Conservation (phyloP, 306 rosid genomes). For the Cucurbita pepo region DNA sequence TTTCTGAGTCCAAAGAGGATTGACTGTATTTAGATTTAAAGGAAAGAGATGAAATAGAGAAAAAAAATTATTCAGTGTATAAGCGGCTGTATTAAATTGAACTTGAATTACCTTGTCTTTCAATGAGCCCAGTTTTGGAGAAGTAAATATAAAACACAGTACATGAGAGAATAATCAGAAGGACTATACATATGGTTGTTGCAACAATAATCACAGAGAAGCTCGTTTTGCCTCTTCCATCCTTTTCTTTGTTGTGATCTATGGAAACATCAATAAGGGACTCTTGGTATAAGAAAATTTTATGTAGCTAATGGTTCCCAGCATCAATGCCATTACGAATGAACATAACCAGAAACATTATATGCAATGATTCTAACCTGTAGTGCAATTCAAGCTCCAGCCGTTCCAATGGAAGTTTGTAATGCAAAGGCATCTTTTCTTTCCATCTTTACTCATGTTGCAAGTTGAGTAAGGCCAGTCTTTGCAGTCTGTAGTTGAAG, state of each 20-base stretch:
- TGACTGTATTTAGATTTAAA: background rate
- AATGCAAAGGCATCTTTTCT: slow-evolving; percentile 41
- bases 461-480: slow-evolving; percentile 62
- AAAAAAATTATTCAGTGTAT: background rate
- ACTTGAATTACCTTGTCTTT: slow-evolving; percentile 30
- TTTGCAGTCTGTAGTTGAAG: slow-evolving; percentile 38
- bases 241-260: slow-evolving; percentile 9
- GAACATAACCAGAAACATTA: background rate
- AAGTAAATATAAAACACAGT: slow-evolving; percentile 21
- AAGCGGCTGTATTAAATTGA: background rate
- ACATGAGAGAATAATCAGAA: slow-evolving; percentile 33
- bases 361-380: slow-evolving; percentile 16
- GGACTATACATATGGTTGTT: slow-evolving; percentile 13
- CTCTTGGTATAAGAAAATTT: background rate
- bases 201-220: slow-evolving; percentile 27
- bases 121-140: slow-evolving; percentile 25
- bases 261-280: background rate
- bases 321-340: background rate
- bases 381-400: slow-evolving; percentile 36
- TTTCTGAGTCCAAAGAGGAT: slow-evolving; percentile 29
- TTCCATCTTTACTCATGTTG: slow-evolving; percentile 28
- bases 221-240: slow-evolving; percentile 14
- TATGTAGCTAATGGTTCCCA: background rate
- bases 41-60: slow-evolving; percentile 10
- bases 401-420: slow-evolving; percentile 39